Conservation (phyloP, 306 rosid species). For the Ormosia emarginata region DNA sequence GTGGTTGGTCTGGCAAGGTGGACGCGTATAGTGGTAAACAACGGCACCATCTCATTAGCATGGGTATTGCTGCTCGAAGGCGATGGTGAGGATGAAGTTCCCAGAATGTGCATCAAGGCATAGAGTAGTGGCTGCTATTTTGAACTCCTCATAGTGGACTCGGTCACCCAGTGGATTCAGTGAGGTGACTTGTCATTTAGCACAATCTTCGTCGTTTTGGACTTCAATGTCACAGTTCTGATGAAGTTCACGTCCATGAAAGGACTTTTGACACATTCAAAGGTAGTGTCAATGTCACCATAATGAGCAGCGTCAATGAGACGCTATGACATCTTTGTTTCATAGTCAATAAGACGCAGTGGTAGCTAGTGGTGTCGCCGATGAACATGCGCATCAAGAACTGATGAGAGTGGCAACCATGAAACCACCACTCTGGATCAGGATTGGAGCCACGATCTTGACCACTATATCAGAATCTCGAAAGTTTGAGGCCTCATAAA, state of each 20-base stretch:
- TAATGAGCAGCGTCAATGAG: conserved; percentile 49
- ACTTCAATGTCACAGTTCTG: conserved; percentile 56
- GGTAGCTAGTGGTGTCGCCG: conserved; percentile 53
- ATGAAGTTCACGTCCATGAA: conserved; percentile 59
- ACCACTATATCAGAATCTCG: conserved; percentile 64
- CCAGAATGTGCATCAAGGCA: conserved; percentile 60
- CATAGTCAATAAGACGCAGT: conserved; percentile 47
- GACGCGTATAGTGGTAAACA: too few relatives aligned
- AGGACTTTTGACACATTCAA: conserved; percentile 27
- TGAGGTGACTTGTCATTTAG: conserved; percentile 48
- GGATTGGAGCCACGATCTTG: conserved; percentile 57
- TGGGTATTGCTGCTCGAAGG: too few relatives aligned
- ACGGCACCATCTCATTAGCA: too few relatives aligned
- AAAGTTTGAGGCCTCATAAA: conserved; percentile 79
- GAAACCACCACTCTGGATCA: conserved; percentile 99
- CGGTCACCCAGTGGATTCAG: conserved; percentile 36
- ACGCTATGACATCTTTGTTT: conserved; percentile 49
- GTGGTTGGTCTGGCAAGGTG: too few relatives aligned
- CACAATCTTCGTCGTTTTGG: conserved; percentile 50
- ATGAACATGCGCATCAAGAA: conserved; percentile 81
- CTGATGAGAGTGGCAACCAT: conserved; percentile 89
- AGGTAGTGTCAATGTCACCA: conserved; percentile 23
- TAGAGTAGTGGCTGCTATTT: conserved; percentile 59
- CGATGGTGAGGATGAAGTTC: too few relatives aligned
- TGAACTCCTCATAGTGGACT: conserved; percentile 67